Evolutionary conservation across 1,284 basidiomycete genomes (phyloP).

Genomic region (Trichosporon ovoides): DNA sequence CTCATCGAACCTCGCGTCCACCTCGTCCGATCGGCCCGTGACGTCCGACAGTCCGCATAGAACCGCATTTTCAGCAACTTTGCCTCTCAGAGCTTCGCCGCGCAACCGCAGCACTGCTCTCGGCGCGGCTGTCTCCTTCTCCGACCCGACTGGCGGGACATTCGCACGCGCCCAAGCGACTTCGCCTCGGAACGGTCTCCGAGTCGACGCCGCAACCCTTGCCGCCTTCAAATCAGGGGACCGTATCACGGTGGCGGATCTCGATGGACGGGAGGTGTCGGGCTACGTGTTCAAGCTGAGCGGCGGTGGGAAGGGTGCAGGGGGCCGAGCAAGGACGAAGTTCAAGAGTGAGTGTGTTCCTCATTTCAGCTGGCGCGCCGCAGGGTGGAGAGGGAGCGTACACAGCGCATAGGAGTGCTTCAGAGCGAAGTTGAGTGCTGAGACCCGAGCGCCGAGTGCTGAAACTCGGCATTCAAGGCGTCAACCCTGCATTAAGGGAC

Average conservation of each 20-base stretch:
- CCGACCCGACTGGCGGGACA: conserved; percentile 37
- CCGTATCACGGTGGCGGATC: conserved; percentile 30
- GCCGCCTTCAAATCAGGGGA: conserved; percentile 8
- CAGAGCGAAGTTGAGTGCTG: neutral
- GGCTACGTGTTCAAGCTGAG: conserved; percentile 45
- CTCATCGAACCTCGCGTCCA: neutral
- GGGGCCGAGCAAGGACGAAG: conserved; percentile 41
- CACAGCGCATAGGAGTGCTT: too few species aligned
- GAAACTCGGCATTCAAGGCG: too few species aligned
- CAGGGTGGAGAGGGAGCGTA: neutral
- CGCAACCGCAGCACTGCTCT: neutral
- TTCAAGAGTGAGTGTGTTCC: conserved; percentile 42
- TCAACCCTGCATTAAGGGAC: too few species aligned
- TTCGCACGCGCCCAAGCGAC: conserved; percentile 33
- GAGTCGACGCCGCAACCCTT: conserved; percentile 12
- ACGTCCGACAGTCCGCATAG: neutral
- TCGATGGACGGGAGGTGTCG: conserved; percentile 32
- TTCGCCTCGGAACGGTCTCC: conserved; percentile 11
- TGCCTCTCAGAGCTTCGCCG: neutral
- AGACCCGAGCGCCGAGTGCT: neutral
- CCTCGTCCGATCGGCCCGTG: neutral
- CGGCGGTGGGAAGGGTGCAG: conserved; percentile 46
- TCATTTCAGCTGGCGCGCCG: too few species aligned
- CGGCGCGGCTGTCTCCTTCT: neutral
- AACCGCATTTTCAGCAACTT: neutral